Evolutionary conservation across 1,139 yeast genomes (phyloP), one percentile per base, ranked within the genome.

Genomic region (Kodamaea alishanica): DNA sequence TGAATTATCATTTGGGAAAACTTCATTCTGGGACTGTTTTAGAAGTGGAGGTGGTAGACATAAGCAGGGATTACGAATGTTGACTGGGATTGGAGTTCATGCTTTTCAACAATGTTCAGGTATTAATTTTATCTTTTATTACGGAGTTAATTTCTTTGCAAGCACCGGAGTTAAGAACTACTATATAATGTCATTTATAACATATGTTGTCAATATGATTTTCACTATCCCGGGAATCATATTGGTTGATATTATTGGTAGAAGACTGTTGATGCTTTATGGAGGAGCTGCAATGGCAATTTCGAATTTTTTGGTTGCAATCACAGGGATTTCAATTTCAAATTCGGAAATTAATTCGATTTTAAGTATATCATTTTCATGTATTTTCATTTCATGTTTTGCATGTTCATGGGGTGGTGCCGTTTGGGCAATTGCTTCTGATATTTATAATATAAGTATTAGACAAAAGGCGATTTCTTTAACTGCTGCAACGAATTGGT

Each of bases 361-460:
- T 11, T 51, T 68, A 8, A 58, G 70, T 43, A 63, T 57, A 46
- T 79, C 84, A 9, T 81, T 84, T 61, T 72, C 81, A 26, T 84
- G 89, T 70, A 60, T 78, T 27, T 84, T 81, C 55, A 83, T 83
- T 53, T 80, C 84, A 24, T 80, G 78, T 57, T 84, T 82, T 57
- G 90, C 90, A 11, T 67, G 85, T 39, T 73, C 89, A 23, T 84
- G 90, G 90, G 94, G 92, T 54, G 90, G 90, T 28, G 71, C 78
- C 36, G 79, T 78, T 23, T 84, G 92, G 92, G 90, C 86, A 30
- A 66, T 83, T 42, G 73, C 82, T 42, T 83, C 87, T 36, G 95
- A 85, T 59, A 73, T 83, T 42, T 84, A 75, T 67, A 84, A 88
- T 45, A 71, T 84, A 41, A 75, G 84, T 46, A 77, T 82, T 45